These are phyloP conservation scores for Artomyces pyxidatus DNA, from an alignment of 768 basidiomycete species.

Conservation along the genomic window DNA sequence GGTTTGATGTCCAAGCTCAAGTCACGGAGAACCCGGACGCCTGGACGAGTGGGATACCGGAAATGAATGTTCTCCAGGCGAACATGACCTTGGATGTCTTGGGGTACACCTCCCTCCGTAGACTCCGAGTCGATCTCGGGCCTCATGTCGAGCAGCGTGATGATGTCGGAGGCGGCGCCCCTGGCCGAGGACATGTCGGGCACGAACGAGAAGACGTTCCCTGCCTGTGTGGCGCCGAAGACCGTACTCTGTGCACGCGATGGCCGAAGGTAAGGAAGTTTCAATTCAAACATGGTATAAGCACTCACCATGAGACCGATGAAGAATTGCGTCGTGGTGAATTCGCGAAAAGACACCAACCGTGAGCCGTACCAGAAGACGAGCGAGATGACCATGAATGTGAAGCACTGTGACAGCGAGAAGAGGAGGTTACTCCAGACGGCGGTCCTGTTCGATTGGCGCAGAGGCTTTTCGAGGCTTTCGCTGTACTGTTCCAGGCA, in stretches of 20 bases:
- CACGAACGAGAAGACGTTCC: slow-evolving; percentile 72
- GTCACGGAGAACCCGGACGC: slow-evolving; percentile 71
- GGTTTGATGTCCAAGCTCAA: slow-evolving; percentile 62
- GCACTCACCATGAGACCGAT: slow-evolving; percentile 66
- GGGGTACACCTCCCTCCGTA: slow-evolving; percentile 45
- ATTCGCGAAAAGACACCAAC: slow-evolving; percentile 49
- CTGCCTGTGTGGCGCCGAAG: slow-evolving; percentile 79
- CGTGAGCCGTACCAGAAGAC: slow-evolving; percentile 69
- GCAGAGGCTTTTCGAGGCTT: slow-evolving; percentile 67
- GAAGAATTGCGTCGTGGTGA: slow-evolving; percentile 63
- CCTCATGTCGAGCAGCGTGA: slow-evolving; percentile 59
- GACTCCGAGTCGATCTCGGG: slow-evolving; percentile 78
- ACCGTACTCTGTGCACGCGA: slow-evolving; percentile 41
- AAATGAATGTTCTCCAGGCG: slow-evolving; percentile 72
- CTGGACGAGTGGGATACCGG: slow-evolving; percentile 79
- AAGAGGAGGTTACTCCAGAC: slow-evolving; percentile 58
- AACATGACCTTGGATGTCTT: slow-evolving; percentile 47
- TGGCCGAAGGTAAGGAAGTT: no score
- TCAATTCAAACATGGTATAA: background rate
- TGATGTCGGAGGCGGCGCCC: slow-evolving; percentile 62
- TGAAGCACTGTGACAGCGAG: slow-evolving; percentile 61
- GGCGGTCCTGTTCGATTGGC: slow-evolving; percentile 49
- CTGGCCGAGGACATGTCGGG: slow-evolving; percentile 81
- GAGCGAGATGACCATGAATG: slow-evolving; percentile 79
- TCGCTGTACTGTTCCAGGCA: slow-evolving; percentile 55